These are phyloP conservation scores for Penicillium decumbens DNA, from an alignment of 2,329 filamentous ascomycete genomes.

Conservation along the genomic window DNA sequence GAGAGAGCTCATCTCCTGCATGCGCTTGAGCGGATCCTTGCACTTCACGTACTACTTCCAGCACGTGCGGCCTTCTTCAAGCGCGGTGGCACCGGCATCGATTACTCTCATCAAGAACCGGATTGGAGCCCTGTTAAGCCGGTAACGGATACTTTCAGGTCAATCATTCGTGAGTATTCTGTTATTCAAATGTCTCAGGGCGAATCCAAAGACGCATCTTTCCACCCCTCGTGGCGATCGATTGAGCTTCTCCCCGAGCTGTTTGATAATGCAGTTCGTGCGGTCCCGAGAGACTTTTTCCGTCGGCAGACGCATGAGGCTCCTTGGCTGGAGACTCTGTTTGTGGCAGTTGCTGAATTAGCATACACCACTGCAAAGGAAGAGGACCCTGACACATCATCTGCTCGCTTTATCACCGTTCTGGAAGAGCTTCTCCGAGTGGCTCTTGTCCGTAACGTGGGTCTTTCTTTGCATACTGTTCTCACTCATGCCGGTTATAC, in stretches of 20 bases:
- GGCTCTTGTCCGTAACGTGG: constrained; percentile 36
- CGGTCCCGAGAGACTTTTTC: constrained; percentile 43
- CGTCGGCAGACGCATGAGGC: constrained; percentile 44
- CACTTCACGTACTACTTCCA: constrained; percentile 41
- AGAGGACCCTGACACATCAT: constrained; percentile 23
- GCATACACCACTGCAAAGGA: constrained; percentile 35
- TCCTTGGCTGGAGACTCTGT: constrained; percentile 49
- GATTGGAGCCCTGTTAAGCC: constrained; percentile 35
- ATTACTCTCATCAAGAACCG: constrained; percentile 32
- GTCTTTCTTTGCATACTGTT: constrained; percentile 39
- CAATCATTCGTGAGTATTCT: constrained; percentile 31
- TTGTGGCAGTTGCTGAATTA: constrained; percentile 41
- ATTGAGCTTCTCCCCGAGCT: constrained; percentile 39
- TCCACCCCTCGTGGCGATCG: constrained; percentile 25
- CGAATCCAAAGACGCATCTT: constrained; percentile 12
- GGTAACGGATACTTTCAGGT: constrained; percentile 35
- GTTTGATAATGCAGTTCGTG: constrained; percentile 46
- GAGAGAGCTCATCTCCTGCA: constrained; percentile 31
- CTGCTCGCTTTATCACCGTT: constrained; percentile 30
- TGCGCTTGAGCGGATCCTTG: constrained; percentile 36
- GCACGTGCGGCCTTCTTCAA: constrained; percentile 37
- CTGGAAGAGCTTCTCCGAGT: constrained; percentile 40
- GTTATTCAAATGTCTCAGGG: constrained; percentile 2
- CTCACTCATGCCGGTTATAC: constrained; percentile 41
- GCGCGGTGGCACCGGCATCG: constrained; percentile 31